Evolutionary conservation across 345 rosid species (phyloP).

Genomic region (Raphanus raphanistrum): DNA sequence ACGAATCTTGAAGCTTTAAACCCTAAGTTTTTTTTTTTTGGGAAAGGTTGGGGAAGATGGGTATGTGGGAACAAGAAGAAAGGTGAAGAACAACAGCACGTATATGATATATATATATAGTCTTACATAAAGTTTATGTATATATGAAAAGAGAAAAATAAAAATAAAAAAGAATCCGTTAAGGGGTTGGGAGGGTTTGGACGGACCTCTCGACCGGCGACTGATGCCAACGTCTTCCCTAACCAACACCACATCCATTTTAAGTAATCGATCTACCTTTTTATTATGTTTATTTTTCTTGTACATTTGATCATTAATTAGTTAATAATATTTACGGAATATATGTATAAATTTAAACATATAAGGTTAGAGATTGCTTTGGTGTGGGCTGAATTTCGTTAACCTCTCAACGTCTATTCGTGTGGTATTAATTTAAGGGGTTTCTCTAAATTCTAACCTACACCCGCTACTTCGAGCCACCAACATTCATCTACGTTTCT

Average conservation of each 20-base stretch:
- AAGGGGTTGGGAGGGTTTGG: slow-evolving; percentile 58
- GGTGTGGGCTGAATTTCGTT: slow-evolving; percentile 58
- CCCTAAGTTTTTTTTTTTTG: slow-evolving; percentile 23
- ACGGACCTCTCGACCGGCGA: slow-evolving; percentile 48
- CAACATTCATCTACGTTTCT: slow-evolving; percentile 40
- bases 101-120: slow-evolving; percentile 1
- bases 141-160: not conserved
- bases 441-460: slow-evolving; percentile 60
- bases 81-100: slow-evolving; percentile 40
- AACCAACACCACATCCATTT: slow-evolving; percentile 53
- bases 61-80: slow-evolving; percentile 42
- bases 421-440: slow-evolving; percentile 40
- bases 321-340: not conserved
- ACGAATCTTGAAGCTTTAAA: not conserved
- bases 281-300: not conserved
- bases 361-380: slow-evolving; percentile 54
- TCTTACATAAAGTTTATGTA: not conserved
- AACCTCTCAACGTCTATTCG: slow-evolving; percentile 69
- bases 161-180: slow-evolving; percentile 44
- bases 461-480: slow-evolving; percentile 46
- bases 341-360: not conserved
- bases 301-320: not conserved
- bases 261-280: slow-evolving; percentile 46
- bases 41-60: slow-evolving; percentile 40
- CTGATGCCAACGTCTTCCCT: slow-evolving; percentile 76